Base-by-base conservation (phyloP, 2,329 filamentous ascomycete genomes). In the Monosporascus sp. region DNA sequence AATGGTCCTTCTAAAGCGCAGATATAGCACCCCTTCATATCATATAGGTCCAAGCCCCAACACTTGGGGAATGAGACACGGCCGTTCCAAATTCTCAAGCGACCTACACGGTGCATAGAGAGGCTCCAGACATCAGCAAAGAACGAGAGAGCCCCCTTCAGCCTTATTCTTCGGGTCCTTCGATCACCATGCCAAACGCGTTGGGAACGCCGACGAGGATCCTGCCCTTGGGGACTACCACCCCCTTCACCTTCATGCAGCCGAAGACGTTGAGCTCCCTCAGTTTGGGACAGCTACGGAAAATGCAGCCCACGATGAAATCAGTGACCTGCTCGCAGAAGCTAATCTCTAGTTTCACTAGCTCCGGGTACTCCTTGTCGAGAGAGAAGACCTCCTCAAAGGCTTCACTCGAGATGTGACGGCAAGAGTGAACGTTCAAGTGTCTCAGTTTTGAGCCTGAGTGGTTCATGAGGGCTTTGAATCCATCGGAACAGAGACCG, bases 381-480 rank as follows among this genome's bases (percentile, higher is more conserved):
- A 72, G 70, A 6, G 75, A 72, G 63, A 97, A 97, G 0, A 88
- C 85, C 9, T 85, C 79, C 56, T 89, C 83, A 54, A 96, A 91
- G 0, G 89, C 84, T 17, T 80, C 72, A 37, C 80, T 76, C 1
- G 83, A 80, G 57, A 97, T 92, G 67, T 96, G 88, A 3, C 93
- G 86, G 65, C 90, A 96, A 0, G 87, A 89, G 15, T 89, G 82
- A n/a, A 97, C 75, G 64, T 95, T 89, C 37, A 97, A 75, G 41
- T 80, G 74, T 54, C 78, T 77, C 2, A 97, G 70, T 11, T 72
- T 75, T 1, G 72, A 65, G 4, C 89, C 89, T 0, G 91, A 96
- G 66, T 97, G 93, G 0, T 75, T 72, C 89, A 97, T 96, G 44
- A 97, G 72, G 0, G 90, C 89, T 58, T 79, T 75, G 72, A 97